Percentiles rank a stretch among this genome's conserved stretches.
These are phyloP conservation scores for Protomyces gravidus DNA, from an alignment of 1,139 yeast genomes.

Conservation along the genomic window DNA sequence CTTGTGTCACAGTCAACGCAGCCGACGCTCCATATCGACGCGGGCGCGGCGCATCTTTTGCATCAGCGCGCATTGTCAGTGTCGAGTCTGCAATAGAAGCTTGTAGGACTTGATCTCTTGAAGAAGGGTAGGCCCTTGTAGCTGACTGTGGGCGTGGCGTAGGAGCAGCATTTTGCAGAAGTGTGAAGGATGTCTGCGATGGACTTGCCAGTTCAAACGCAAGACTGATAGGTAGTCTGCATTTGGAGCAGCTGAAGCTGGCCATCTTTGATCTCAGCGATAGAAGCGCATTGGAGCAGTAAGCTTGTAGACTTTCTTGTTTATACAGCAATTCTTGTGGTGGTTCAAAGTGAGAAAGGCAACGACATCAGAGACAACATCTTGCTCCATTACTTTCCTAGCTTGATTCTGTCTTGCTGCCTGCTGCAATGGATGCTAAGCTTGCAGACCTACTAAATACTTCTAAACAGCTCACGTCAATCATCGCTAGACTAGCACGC, in stretches of 20 bases:
- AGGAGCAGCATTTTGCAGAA: slow-evolving; percentile 14
- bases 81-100: slow-evolving; percentile 15
- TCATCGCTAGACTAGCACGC: slow-evolving; percentile 2
- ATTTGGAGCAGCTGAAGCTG: slow-evolving; percentile 25
- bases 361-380: too few species aligned
- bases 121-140: slow-evolving; percentile 6
- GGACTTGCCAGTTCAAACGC: slow-evolving; percentile 4
- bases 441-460: slow-evolving; percentile 1
- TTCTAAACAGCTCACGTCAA: slow-evolving; percentile 7
- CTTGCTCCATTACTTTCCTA: too few species aligned
- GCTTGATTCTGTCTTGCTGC: too few species aligned
- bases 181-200: slow-evolving; percentile 1
- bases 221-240: slow-evolving; percentile 8
- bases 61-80: not conserved
- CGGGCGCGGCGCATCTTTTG: not conserved
- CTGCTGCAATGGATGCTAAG: slow-evolving; percentile 18
- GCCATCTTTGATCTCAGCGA: slow-evolving; percentile 7
- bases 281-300: not conserved
- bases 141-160: slow-evolving; percentile 9
- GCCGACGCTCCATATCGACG: not conserved
- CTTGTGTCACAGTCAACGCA: not conserved
- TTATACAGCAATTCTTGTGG: too few species aligned
- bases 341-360: too few species aligned
- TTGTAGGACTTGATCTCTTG: slow-evolving; percentile 6
- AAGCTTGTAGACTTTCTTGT: too few species aligned